Percentiles rank a stretch among this genome's conserved stretches.
These are phyloP conservation scores for Sclerotinia subarctica DNA, from an alignment of 2,329 filamentous ascomycete species.

Conservation along the genomic window DNA sequence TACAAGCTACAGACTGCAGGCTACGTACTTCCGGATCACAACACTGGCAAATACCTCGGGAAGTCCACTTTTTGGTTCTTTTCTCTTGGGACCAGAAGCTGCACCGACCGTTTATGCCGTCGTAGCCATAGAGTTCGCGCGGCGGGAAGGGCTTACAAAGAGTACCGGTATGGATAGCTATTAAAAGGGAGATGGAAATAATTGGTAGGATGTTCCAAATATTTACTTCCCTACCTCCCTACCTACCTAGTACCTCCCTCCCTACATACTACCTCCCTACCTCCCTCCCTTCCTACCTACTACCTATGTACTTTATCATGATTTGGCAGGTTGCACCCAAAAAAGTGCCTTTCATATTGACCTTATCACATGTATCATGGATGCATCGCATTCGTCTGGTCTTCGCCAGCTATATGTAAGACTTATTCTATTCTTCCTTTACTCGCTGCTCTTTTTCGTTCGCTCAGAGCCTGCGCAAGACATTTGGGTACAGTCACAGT, in stretches of 20 bases:
- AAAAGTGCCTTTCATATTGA: background rate
- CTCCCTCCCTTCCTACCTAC: too few species aligned
- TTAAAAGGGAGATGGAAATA: background rate
- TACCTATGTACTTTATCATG: background rate
- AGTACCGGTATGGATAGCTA: background rate
- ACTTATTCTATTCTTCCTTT: too few species aligned
- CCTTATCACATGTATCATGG: background rate
- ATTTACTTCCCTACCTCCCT: background rate
- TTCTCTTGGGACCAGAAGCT: background rate
- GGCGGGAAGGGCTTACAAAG: constrained; percentile 4
- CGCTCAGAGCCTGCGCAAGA: constrained; percentile 9
- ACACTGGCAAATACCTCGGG: background rate
- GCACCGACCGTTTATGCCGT: constrained; percentile 1
- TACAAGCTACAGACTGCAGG: too few species aligned
- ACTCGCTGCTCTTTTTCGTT: background rate
- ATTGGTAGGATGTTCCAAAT: constrained; percentile 1
- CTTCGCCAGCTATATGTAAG: background rate
- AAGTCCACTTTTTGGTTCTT: constrained; percentile 1
- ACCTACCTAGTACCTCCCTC: too few species aligned
- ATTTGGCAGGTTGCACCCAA: background rate
- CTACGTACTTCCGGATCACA: background rate
- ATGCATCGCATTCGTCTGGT: background rate
- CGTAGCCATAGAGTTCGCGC: constrained; percentile 3
- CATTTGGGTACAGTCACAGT: background rate
- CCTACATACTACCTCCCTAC: background rate